Conservation (phyloP, 306 rosid genomes). For the Oemleria cerasiformis region DNA sequence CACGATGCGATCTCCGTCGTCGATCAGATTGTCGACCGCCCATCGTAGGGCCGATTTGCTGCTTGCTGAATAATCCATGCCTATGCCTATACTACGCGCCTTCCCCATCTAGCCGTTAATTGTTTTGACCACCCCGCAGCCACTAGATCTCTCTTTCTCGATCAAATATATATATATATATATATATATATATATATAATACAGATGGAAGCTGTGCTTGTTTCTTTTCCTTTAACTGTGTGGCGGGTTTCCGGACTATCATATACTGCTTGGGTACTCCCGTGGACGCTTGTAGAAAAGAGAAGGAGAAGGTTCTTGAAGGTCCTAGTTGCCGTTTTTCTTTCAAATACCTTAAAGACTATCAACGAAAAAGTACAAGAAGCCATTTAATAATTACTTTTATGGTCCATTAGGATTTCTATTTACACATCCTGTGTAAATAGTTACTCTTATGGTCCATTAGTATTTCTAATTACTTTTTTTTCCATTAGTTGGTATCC, state of each 20-base stretch:
- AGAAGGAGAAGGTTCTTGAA: slow-evolving; percentile 23
- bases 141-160: not conserved
- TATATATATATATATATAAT: too few species aligned
- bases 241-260: not conserved
- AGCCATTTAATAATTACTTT: not conserved
- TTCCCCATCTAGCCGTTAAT: slow-evolving; percentile 28
- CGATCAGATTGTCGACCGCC: slow-evolving; percentile 56
- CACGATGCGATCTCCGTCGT: slow-evolving; percentile 46
- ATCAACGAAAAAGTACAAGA: too few species aligned
- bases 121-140: not conserved
- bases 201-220: too few species aligned
- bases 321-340: not conserved
- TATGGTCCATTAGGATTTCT: not conserved
- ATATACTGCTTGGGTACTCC: not conserved
- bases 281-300: not conserved
- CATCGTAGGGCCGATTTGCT: slow-evolving; percentile 77
- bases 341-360: too few species aligned
- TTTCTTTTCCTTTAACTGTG: not conserved
- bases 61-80: slow-evolving; percentile 66
- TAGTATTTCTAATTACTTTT: too few species aligned
- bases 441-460: too few species aligned
- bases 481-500: too few species aligned
- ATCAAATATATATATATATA: not conserved
- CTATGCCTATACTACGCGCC: slow-evolving; percentile 52
- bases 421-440: not conserved